Conservation (phyloP, 2,329 filamentous ascomycete genomes). For the Escovopsis sp. region DNA sequence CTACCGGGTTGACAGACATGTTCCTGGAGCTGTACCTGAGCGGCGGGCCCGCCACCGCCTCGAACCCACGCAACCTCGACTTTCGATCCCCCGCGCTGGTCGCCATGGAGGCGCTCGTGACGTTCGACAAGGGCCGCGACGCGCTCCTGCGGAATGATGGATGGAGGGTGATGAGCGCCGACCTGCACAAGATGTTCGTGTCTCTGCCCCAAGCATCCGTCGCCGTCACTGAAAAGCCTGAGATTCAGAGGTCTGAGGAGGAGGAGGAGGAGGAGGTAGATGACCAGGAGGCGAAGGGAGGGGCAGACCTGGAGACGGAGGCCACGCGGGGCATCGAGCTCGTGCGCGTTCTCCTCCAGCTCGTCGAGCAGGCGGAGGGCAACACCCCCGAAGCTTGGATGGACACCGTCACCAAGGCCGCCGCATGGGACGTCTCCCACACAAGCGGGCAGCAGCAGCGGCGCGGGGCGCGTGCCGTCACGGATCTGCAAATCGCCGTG, state of each 20-base stretch:
- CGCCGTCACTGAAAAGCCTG: no score
- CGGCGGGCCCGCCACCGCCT: constrained; percentile 9
- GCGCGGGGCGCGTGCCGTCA: constrained; percentile 8
- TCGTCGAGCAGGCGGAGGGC: constrained; percentile 31
- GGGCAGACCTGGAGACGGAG: no score
- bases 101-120: constrained; percentile 42
- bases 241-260: constrained; percentile 6
- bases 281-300: no score
- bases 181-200: constrained; percentile 32
- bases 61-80: constrained; percentile 23
- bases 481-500: constrained; percentile 37
- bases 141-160: constrained; percentile 35
- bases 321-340: constrained; percentile 37
- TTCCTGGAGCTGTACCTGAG: constrained; percentile 44
- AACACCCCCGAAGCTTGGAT: constrained; percentile 41
- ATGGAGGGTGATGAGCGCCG: constrained; percentile 36
- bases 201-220: no score
- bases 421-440: constrained; percentile 29
- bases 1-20: constrained; percentile 45
- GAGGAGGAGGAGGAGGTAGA: no score
- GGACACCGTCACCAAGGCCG: constrained; percentile 33
- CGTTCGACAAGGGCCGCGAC: constrained; percentile 29
- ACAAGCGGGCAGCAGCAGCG: constrained; percentile 9
- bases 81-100: constrained; percentile 42
- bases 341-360: constrained; percentile 36